Evolutionary conservation across 768 basidiomycete species (phyloP).

Genomic region (Russula emetica): DNA sequence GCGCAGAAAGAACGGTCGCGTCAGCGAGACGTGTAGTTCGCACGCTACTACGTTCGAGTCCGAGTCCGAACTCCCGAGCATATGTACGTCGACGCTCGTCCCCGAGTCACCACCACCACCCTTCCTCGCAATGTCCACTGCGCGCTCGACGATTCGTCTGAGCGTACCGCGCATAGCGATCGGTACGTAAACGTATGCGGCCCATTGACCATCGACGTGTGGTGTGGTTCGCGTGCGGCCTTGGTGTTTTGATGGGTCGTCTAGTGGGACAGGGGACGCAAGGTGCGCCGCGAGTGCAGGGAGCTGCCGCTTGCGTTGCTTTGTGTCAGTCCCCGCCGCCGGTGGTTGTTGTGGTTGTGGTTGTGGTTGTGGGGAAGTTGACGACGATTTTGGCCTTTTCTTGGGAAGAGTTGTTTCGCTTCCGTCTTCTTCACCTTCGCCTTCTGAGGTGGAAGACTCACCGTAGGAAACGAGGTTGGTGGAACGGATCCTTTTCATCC

Average conservation of each 20-base stretch:
- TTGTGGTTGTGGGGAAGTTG: neutral
- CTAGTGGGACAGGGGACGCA: conserved; percentile 47
- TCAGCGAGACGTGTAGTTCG: conserved; percentile 81
- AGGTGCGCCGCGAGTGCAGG: conserved; percentile 55
- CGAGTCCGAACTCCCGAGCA: conserved; percentile 39
- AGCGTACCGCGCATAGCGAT: conserved; percentile 47
- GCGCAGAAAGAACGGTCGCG: conserved; percentile 74
- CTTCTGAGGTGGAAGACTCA: conserved; percentile 15
- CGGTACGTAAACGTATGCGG: conserved; percentile 72
- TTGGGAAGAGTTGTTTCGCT: neutral
- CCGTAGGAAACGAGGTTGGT: conserved; percentile 20
- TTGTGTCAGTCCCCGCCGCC: conserved; percentile 30
- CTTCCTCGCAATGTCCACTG: conserved; percentile 44
- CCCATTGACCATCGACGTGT: conserved; percentile 84
- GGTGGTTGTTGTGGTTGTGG: neutral
- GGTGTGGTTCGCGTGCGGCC: conserved; percentile 72
- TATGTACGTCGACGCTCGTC: conserved; percentile 41
- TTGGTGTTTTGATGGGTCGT: conserved; percentile 79
- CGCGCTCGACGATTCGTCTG: conserved; percentile 44
- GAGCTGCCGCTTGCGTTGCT: conserved; percentile 44
- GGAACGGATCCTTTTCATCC: conserved; percentile 22
- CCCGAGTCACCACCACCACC: neutral
- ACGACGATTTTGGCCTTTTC: neutral
- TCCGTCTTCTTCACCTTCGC: neutral
- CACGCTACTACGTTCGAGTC: conserved; percentile 25